phyloP scores from a whole-genome alignment of 306 rosid species.

The Cucumis cinereus region DNA sequence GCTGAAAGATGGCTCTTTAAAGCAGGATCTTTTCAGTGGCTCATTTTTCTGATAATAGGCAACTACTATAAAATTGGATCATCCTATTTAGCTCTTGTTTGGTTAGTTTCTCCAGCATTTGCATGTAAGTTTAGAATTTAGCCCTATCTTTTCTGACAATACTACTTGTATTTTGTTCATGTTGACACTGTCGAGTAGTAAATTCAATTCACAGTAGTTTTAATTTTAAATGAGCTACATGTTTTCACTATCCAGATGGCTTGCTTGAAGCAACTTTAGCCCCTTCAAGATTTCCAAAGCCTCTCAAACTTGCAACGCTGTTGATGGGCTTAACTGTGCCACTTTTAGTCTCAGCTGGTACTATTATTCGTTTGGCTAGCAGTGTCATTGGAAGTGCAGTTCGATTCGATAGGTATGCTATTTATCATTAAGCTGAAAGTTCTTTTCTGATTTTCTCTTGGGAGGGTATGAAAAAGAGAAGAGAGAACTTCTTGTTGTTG shows the following conservation, averaged over 20 bases:
- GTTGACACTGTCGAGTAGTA: neutral
- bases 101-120: slow-evolving; percentile 90
- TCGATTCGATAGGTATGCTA: slow-evolving; percentile 76
- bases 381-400: slow-evolving; percentile 52
- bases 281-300: slow-evolving; percentile 71
- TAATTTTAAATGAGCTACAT: slow-evolving; percentile 4
- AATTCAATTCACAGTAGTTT: neutral
- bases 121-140: slow-evolving; percentile 45
- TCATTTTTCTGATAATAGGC: slow-evolving; percentile 66
- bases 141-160: neutral
- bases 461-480: neutral
- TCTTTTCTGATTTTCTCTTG: neutral
- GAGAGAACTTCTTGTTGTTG: neutral
- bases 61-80: slow-evolving; percentile 71
- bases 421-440: neutral
- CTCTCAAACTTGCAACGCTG: slow-evolving; percentile 77
- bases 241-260: slow-evolving; percentile 51
- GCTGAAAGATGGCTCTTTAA: slow-evolving; percentile 98
- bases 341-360: slow-evolving; percentile 63
- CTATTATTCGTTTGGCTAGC: slow-evolving; percentile 47
- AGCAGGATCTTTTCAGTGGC: slow-evolving; percentile 93
- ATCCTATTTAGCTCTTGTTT: slow-evolving; percentile 82
- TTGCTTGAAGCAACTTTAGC: slow-evolving; percentile 85
- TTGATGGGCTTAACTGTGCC: slow-evolving; percentile 66
- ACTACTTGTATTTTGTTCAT: neutral